phyloP scores from a whole-genome alignment of 78 protist species.

The Bodo saltans region DNA sequence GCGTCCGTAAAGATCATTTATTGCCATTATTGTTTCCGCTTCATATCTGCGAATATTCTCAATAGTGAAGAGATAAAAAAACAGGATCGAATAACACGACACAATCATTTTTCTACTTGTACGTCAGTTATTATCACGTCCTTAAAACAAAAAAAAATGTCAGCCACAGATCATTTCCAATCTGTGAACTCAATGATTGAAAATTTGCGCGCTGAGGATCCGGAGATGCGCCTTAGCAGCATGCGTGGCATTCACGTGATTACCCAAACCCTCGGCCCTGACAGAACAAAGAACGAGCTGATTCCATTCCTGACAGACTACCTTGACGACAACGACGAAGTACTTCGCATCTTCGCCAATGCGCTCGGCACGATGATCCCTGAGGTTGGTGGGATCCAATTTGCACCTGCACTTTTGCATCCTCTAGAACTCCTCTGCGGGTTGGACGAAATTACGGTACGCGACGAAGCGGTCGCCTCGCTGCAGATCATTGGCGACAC shows the following conservation, averaged over 20 bases:
- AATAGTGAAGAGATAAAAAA: too few relatives aligned
- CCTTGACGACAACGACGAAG: constrained; percentile 92
- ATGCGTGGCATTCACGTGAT: constrained; percentile 77
- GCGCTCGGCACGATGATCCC: constrained; percentile 80
- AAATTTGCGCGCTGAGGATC: constrained; percentile 85
- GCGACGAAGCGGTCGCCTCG: constrained; percentile 90
- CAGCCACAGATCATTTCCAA: too few relatives aligned
- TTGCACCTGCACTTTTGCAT: constrained; percentile 60
- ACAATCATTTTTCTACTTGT: too few relatives aligned
- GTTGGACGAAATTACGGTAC: constrained; percentile 86
- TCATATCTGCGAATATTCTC: too few relatives aligned
- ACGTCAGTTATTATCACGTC: too few relatives aligned
- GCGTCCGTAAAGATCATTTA: too few relatives aligned
- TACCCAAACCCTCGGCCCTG: constrained; percentile 86
- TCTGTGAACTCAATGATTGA: constrained; percentile 79
- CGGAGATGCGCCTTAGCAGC: constrained; percentile 76
- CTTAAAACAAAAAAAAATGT: too few relatives aligned
- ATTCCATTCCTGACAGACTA: constrained; percentile 85
- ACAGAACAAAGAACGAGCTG: constrained; percentile 88
- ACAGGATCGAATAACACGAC: too few relatives aligned
- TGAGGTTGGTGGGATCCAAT: constrained; percentile 85
- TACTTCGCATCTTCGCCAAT: constrained; percentile 82
- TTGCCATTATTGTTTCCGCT: too few relatives aligned
- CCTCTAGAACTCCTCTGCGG: constrained; percentile 84
- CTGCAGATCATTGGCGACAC: constrained; percentile 46